These are phyloP conservation scores for Ogataea dorogensis DNA, from an alignment of 805 yeast genomes.

Conservation along the genomic window DNA sequence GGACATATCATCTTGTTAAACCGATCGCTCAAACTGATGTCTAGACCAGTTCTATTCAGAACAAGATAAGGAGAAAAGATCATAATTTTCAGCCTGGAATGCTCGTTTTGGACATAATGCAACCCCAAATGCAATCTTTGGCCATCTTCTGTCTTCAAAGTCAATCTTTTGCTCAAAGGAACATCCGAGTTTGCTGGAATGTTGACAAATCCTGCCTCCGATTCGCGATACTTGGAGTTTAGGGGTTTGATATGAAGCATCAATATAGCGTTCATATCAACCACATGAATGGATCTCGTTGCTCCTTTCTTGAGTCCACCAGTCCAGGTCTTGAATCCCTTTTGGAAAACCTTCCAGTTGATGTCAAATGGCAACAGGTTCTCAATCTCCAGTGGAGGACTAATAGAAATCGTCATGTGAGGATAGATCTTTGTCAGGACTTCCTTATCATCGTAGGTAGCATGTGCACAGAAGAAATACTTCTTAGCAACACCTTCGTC, in stretches of 20 bases:
- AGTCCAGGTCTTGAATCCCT: constrained; percentile 66
- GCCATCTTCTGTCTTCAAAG: constrained; percentile 58
- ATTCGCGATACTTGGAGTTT: constrained; percentile 57
- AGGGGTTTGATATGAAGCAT: constrained; percentile 68
- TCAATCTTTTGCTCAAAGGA: constrained; percentile 41
- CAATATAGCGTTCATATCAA: constrained; percentile 66
- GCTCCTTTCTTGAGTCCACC: constrained; percentile 62
- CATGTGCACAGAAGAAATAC: constrained; percentile 68
- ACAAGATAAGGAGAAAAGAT: constrained; percentile 85
- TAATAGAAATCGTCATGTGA: constrained; percentile 69
- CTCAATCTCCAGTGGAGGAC: constrained; percentile 84
- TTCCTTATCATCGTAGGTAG: constrained; percentile 60
- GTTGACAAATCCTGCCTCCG: constrained; percentile 76
- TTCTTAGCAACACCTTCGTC: constrained; percentile 34
- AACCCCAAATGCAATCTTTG: constrained; percentile 64
- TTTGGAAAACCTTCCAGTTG: constrained; percentile 72
- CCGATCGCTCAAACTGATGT: constrained; percentile 57
- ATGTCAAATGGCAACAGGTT: constrained; percentile 84
- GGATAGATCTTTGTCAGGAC: constrained; percentile 79
- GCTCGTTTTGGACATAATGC: constrained; percentile 54
- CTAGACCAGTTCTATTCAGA: constrained; percentile 74
- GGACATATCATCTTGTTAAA: constrained; percentile 49
- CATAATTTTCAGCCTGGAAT: constrained; percentile 60
- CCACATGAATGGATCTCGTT: constrained; percentile 75
- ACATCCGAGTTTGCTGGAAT: constrained; percentile 37